Evolutionary conservation across 257 asterid species (phyloP), one percentile per base, ranked within the genome.

Genomic region (Nicotiana sylvestris): DNA sequence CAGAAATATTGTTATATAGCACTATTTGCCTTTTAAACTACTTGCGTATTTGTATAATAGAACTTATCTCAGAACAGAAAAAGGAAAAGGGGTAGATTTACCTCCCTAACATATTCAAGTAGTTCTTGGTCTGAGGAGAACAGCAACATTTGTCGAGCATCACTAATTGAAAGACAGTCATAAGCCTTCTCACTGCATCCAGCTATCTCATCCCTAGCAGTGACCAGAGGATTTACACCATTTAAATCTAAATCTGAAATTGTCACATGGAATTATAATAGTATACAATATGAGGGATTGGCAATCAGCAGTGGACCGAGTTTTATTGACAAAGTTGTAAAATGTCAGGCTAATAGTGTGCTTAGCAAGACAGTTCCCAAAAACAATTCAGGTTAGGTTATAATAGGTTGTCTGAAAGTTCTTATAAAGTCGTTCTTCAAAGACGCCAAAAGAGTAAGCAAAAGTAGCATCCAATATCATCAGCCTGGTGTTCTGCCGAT

Each of bases 171-270:
- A 60, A 95, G 95, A 84, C 91, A 83, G 80, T 95, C 99, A 10
- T 93, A 95, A 25, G 99, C 94, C 88, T 92, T 93, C 88, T 95
- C 98, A 61, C 97, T 89, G 90, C 99, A 93, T 49, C 99, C 99
- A 85, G 97, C 93, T 85, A 93, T 93, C 91, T 95, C 97, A 84
- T 95, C 99, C 90, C 97, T 93, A 79, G 69, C 77, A 86, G 83
- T 55, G 66, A 78, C 17, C 84, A 58, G 9, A 58, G n/a, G 29
- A n/a, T 17, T 17, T 2, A n/a, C 11, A 58, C 27, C 65, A 58
- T 5, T 58, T 58, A 58, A 39, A 56, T 56, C 21, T 56, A 56
- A 4, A 56, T 17, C 62, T 17, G 62, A 57, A 57, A 57, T 57
- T 17, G 62, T 5, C 4, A 6, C 18, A 57, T 5, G 25, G 62